Evolutionary conservation across 1,284 basidiomycete species (phyloP), one percentile per base, ranked within the genome.

Genomic region (Xerocomus amazonicus): DNA sequence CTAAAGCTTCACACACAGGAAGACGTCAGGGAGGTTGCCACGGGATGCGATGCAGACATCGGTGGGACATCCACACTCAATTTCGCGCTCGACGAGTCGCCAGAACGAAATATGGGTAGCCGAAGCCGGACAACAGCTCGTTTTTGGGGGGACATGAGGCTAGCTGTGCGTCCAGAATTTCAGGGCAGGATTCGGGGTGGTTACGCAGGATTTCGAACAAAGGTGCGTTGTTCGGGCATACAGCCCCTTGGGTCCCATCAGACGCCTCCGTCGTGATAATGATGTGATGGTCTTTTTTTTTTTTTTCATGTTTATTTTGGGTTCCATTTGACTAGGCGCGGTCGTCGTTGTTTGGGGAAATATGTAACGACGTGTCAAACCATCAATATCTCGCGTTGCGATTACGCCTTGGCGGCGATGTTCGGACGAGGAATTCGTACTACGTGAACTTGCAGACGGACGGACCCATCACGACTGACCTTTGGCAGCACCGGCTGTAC

Each of bases 401-500:
- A 4, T 72, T 95, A 3, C 83, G 89, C 27, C 76, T 81, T 31
- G 79, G 74, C 1, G 88, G 89, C 0, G 82, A 90, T 52, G 78
- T 80, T 14, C 74, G 78, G 39, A 87, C 86, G 14, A 78, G 80
- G 52, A 82, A 81, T 57, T 87, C 88, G 7, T 92, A 91, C 69
- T 92, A 88, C 60, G 89, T 92, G 51, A 96, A 96, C 66, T 71
- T 96, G 29, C 92, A 95, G 67, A 94, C 92, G 3, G 80, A 86
- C 44, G 87, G 89, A 2, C 83, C 87, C 3, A 76, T 89, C 43
- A 77, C 80, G 37, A 84, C 82, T 19, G 92, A 94, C 67, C 72
- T 96, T 17, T 96, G 92, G 84, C 93, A 95, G 62, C 92, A 96
- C 61, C 77, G 90, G 33, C 72, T 96, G 33, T 90, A 83, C 68